A percentile compares a stretch with the other conserved stretches of the same genome.
Conservation (phyloP, 176 grass and related monocot species). For the Juncus effusus region DNA sequence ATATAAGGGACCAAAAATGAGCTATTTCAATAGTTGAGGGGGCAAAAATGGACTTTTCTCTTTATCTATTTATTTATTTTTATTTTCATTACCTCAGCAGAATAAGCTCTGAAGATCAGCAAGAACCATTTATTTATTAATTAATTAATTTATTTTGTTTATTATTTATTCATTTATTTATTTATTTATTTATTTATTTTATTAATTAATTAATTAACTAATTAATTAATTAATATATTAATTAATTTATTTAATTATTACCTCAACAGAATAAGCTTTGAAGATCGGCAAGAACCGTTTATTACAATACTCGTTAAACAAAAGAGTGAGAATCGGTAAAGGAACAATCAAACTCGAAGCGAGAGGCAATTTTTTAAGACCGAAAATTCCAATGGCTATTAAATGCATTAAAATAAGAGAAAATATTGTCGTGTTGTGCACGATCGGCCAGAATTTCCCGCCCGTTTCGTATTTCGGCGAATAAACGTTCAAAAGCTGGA, state of each 20-base stretch:
- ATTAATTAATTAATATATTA: background rate
- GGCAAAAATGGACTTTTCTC: background rate
- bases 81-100: constrained; percentile 55
- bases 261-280: constrained; percentile 72
- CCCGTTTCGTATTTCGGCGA: constrained; percentile 84
- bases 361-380: constrained; percentile 77
- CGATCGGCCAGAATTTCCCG: constrained; percentile 85
- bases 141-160: constrained; percentile 6
- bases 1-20: no score
- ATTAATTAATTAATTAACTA: background rate
- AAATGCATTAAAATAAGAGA: constrained; percentile 81
- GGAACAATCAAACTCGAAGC: constrained; percentile 71
- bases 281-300: constrained; percentile 86
- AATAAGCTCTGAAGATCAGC: constrained; percentile 69
- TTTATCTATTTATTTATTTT: background rate
- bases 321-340: constrained; percentile 65
- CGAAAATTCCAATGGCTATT: constrained; percentile 77
- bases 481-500: constrained; percentile 85
- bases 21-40: no score
- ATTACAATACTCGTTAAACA: constrained; percentile 82
- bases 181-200: constrained; percentile 22
- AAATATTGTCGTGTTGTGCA: constrained; percentile 79
- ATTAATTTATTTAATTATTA: constrained; percentile 21
- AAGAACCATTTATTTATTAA: constrained; percentile 57
- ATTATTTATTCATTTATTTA: no score